phyloP scores from a whole-genome alignment of 306 rosid species.

The Neltuma alba region DNA sequence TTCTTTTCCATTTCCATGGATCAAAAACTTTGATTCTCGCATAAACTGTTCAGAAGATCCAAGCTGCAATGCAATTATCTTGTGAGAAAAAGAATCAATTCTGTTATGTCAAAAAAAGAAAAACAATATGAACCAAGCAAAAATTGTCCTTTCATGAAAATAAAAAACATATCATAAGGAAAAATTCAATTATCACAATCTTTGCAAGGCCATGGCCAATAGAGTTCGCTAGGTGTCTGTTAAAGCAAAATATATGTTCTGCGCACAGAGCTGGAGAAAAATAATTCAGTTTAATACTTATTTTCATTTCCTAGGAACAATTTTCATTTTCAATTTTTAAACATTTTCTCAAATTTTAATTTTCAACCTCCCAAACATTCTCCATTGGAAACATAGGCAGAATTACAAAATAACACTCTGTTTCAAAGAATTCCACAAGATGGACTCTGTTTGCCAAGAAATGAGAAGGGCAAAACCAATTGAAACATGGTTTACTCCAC shows the following conservation, averaged over 20 bases:
- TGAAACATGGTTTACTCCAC: neutral
- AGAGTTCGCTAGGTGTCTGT: neutral
- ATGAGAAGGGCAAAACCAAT: neutral
- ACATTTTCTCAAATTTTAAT: neutral
- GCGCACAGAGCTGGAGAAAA: neutral
- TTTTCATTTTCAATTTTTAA: neutral
- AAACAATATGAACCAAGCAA: constrained; percentile 17
- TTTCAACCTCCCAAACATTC: neutral
- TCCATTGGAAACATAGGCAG: neutral
- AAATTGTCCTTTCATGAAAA: constrained; percentile 7
- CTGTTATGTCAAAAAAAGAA: constrained; percentile 25
- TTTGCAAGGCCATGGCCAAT: neutral
- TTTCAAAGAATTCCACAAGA: neutral
- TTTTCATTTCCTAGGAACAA: neutral
- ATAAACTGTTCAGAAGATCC: constrained; percentile 87
- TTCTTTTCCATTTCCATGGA: constrained; percentile 86
- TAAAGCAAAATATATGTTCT: neutral
- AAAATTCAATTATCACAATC: constrained; percentile 6
- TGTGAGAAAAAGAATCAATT: constrained; percentile 24
- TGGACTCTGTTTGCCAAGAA: neutral
- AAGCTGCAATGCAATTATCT: constrained; percentile 58
- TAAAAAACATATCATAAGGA: constrained; percentile 4
- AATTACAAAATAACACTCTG: neutral
- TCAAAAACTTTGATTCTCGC: constrained; percentile 83
- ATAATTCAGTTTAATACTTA: neutral